Evolutionary conservation across 345 rosid species (phyloP), one percentile per base, ranked within the genome.

Genomic region (Firmiana major): DNA sequence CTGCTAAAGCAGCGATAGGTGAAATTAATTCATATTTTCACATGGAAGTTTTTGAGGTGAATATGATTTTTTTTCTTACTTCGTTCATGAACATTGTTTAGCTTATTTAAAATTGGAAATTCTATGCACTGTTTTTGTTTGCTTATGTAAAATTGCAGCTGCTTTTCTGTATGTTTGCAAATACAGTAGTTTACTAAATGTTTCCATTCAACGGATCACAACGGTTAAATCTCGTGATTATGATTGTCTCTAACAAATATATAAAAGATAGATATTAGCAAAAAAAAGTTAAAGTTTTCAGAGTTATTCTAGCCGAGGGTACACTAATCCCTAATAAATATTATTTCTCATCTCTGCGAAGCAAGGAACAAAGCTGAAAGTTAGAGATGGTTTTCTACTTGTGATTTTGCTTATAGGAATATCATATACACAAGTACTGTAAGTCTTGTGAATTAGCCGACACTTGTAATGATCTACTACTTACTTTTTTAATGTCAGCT

Each of bases 31-130:
- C 86, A 73, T 63, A 71, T 78, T 71, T 86, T 63, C 78, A 82
- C 9, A 54, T 88, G 73, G 90, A 90, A 79, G 83, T 88, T 72
- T 90, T 90, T 45, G 78, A 84, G 89, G 89, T 85, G 65, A 69
- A 74, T 55, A 66, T 34, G 9, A 36, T 6, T 64, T 51, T 77
- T 34, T 16, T 53, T 15, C 21, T 16, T 15, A 13, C 54, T 46
- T 64, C 21, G 9, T 36, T 68, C 38, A 21, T 68, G 55, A 46
- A 7, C 21, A 46, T 12, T 49, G 43, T 21, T 63, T 54, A 21
- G 24, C 11, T 12, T 67, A 51, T 54, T 80, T 3, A 6, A 36
- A 42, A 45, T 16, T 45, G 19, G 9, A 7, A 63, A 28, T 75
- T 19, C 15, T 51, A 65, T 63, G 68, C 40, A 59, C 60, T 43